Evolutionary conservation across 176 grass and related monocot species (phyloP), one percentile per base, ranked within the genome.

Genomic region (Oryza glaberrima): DNA sequence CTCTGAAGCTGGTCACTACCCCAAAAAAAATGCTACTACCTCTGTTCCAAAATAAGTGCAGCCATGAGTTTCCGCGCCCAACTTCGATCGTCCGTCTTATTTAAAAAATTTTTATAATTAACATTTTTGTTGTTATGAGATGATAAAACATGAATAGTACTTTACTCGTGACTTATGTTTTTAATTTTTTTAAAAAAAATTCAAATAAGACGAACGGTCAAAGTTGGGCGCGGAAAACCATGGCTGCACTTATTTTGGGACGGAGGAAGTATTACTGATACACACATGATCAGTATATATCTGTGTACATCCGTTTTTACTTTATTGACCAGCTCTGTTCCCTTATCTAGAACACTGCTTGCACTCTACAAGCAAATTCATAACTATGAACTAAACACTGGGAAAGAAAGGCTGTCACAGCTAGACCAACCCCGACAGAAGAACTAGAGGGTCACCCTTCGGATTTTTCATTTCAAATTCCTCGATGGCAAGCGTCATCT

Each of bases 281-380:
- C 9, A 34, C 19, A 9, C 47, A 54, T 30, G 3, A 51, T 17
- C 26, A 51, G 44, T 4, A 49, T 8, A 6, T 68, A 14, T 3
- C 11, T 35, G 19, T 46, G 20, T 13, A 60, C 5, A 0, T 6
- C 6, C 1, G 11, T 66, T 32, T 48, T 68, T 67, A 40, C 20
- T 67, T 28, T 25, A 54, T 75, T 47, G 10, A 52, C 72, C 25
- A 70, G 49, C 13, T 40, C 7, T 51, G 70, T 38, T 69, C n/a
- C 48, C 74, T 40, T 6, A 13, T 23, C 46, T 47, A 64, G 48
- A 35, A 11, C 48, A 82, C 2, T 20, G 34, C 73, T 26, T 64
- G 58, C 20, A 63, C 23, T 61, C n/a, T 30, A 48, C 23, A 79
- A 82, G 51, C 40, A 87, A 70, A 3, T 45, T 72, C 19, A 52